Percentiles rank a stretch among this genome's conserved stretches.
Evolutionary conservation across 169 alveolate genomes (phyloP).

Genomic region (Plasmodium fragile): DNA sequence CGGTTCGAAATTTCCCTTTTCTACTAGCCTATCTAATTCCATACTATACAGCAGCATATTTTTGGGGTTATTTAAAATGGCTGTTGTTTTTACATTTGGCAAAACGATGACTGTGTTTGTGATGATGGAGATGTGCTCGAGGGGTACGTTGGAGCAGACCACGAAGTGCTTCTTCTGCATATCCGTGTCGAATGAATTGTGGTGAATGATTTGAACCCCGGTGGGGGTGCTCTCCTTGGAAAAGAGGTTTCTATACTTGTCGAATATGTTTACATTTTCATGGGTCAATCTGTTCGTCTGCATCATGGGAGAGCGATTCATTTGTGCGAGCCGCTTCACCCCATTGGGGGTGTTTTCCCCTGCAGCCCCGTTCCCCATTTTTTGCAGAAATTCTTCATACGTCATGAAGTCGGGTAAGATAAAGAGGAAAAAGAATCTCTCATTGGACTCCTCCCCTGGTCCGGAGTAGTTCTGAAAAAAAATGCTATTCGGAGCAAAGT

Average conservation of each 20-base stretch:
- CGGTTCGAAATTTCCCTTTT: constrained; percentile 78
- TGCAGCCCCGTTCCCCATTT: background rate
- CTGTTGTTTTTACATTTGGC: constrained; percentile 53
- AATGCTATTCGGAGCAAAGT: constrained; percentile 56
- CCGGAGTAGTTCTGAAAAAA: constrained; percentile 49
- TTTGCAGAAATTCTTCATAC: constrained; percentile 26
- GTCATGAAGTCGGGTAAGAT: constrained; percentile 66
- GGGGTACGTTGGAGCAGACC: constrained; percentile 73
- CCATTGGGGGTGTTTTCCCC: background rate
- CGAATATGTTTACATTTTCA: constrained; percentile 60
- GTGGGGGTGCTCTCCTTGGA: constrained; percentile 24
- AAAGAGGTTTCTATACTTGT: constrained; percentile 71
- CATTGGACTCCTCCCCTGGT: constrained; percentile 13
- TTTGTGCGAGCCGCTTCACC: constrained; percentile 2
- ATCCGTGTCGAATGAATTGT: constrained; percentile 43
- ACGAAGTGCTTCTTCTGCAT: constrained; percentile 70
- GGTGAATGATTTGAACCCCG: constrained; percentile 23
- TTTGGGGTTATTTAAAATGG: constrained; percentile 51
- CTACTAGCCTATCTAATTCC: constrained; percentile 79
- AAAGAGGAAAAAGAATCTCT: constrained; percentile 46
- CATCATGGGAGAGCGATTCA: background rate
- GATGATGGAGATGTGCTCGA: constrained; percentile 79
- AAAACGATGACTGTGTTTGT: constrained; percentile 78
- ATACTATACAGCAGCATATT: constrained; percentile 75
- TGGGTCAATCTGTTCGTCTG: background rate